Evolutionary conservation across 2,329 filamentous ascomycete genomes (phyloP).

Genomic region (Sphaerulina populicola): DNA sequence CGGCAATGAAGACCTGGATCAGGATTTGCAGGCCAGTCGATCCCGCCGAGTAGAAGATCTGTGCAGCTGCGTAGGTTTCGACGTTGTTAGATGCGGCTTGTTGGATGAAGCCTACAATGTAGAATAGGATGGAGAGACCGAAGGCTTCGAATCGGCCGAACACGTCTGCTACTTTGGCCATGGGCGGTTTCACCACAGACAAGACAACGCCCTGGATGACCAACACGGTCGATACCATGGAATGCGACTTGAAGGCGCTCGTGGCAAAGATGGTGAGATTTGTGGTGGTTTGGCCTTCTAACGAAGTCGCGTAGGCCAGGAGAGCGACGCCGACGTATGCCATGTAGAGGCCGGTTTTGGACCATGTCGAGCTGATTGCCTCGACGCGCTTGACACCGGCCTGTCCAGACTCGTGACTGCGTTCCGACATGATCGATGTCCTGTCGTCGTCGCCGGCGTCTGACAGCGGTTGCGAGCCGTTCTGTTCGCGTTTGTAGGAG

Average conservation of each 20-base stretch:
- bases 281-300: conserved; percentile 56
- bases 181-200: conserved; percentile 52
- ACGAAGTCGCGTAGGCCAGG: conserved; percentile 57
- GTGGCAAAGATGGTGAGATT: conserved; percentile 58
- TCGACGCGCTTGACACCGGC: conserved; percentile 44
- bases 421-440: conserved; percentile 21
- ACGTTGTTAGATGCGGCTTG: conserved; percentile 50
- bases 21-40: conserved; percentile 53
- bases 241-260: conserved; percentile 56
- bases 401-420: conserved; percentile 32
- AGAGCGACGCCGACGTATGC: conserved; percentile 39
- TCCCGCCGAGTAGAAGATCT: conserved; percentile 56
- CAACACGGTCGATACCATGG: conserved; percentile 56
- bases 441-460: conserved; percentile 14
- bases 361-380: conserved; percentile 44
- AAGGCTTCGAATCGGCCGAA: conserved; percentile 56
- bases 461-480: conserved; percentile 12
- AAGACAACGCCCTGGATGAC: conserved; percentile 58
- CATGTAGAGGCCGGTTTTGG: conserved; percentile 39
- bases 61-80: conserved; percentile 47
- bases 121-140: conserved; percentile 46
- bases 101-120: conserved; percentile 50
- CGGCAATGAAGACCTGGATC: conserved; percentile 58
- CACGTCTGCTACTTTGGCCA: conserved; percentile 55
- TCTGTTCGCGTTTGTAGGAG: conserved; percentile 17